Evolutionary conservation across 2,329 filamentous ascomycete species (phyloP).

Genomic region (Penicillium sp.): DNA sequence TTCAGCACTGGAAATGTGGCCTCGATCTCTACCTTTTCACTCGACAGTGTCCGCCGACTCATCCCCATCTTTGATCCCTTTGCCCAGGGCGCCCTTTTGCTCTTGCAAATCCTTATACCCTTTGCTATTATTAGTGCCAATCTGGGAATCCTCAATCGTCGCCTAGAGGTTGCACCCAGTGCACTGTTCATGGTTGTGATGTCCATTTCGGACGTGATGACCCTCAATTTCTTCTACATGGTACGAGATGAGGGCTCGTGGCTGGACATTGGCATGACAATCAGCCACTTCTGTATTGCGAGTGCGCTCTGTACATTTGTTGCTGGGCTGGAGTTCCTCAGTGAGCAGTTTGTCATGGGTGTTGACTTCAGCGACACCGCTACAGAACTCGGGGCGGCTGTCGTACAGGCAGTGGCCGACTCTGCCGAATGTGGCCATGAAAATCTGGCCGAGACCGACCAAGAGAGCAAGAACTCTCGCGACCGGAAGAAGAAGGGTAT

Average conservation of each 20-base stretch:
- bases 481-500: not conserved
- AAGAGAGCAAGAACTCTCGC: constrained; percentile 5
- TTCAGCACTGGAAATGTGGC: constrained; percentile 97
- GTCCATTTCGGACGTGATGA: constrained; percentile 83
- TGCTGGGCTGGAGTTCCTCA: constrained; percentile 76
- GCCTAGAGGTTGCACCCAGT: constrained; percentile 76
- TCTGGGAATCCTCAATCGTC: constrained; percentile 82
- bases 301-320: constrained; percentile 88
- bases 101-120: constrained; percentile 86
- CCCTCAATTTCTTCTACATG: constrained; percentile 95
- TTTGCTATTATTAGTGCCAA: constrained; percentile 91
- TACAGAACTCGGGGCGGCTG: constrained; percentile 12
- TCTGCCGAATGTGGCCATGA: constrained; percentile 16
- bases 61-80: constrained; percentile 93
- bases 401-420: constrained; percentile 18
- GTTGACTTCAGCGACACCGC: constrained; percentile 51
- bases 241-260: constrained; percentile 94
- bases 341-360: constrained; percentile 73
- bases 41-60: constrained; percentile 82
- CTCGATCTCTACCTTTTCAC: constrained; percentile 84
- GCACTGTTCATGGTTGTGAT: constrained; percentile 93
- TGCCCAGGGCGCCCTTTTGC: constrained; percentile 75
- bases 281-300: constrained; percentile 91
- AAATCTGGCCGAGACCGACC: not conserved
- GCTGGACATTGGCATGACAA: constrained; percentile 95